Evolutionary conservation across 768 basidiomycete species (phyloP).

Genomic region (Leccinellum luteum): DNA sequence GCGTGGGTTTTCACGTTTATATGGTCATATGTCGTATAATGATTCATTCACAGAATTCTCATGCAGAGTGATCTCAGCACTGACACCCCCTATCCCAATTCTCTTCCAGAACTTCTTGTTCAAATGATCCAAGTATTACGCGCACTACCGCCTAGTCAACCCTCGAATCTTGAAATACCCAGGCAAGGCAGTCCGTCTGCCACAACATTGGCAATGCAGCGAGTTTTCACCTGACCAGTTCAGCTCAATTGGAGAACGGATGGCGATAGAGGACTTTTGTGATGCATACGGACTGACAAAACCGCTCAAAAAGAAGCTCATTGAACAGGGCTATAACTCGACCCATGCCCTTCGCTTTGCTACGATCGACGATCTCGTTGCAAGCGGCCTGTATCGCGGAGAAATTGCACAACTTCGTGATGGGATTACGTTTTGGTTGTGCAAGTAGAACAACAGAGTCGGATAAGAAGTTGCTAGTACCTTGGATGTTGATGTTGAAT

Average conservation of each 20-base stretch:
- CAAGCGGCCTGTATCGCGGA: not conserved
- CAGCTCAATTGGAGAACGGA: not conserved
- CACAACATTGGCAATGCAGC: not conserved
- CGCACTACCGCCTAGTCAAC: not conserved
- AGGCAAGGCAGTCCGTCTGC: not conserved
- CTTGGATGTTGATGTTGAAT: too few relatives aligned
- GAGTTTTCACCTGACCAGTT: not conserved
- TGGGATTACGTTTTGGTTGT: not conserved
- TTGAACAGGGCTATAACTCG: not conserved
- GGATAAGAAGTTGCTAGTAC: too few relatives aligned
- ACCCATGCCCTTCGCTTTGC: not conserved
- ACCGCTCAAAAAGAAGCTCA: not conserved
- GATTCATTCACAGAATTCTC: slow-evolving; percentile 67
- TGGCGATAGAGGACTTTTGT: not conserved
- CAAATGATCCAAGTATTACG: not conserved
- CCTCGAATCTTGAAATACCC: not conserved
- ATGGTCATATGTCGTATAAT: slow-evolving; percentile 3
- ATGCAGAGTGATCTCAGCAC: slow-evolving; percentile 79
- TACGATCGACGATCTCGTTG: not conserved
- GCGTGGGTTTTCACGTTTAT: too few relatives aligned
- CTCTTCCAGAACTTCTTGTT: not conserved
- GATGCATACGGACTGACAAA: not conserved
- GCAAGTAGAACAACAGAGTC: too few relatives aligned
- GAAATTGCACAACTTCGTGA: not conserved
- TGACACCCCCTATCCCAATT: slow-evolving; percentile 73